Conservation (phyloP, 805 yeast genomes). For the Yarrowia sp. region DNA sequence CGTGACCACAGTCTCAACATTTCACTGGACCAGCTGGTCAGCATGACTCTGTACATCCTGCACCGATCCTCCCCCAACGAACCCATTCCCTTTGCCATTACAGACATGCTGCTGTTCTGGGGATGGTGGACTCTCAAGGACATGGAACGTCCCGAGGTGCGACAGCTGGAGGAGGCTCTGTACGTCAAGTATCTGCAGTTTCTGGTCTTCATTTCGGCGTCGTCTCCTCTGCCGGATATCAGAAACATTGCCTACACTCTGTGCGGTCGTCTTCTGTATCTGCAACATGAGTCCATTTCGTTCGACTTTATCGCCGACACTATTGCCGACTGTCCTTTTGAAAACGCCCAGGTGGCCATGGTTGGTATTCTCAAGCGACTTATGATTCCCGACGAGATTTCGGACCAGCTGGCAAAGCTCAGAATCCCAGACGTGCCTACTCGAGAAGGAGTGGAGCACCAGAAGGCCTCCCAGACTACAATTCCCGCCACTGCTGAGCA, state of each 20-base stretch:
- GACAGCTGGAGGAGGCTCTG: slow-evolving; percentile 37
- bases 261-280: slow-evolving; percentile 58
- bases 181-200: slow-evolving; percentile 44
- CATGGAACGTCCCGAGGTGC: slow-evolving; percentile 32
- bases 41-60: background rate
- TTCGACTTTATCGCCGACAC: slow-evolving; percentile 64
- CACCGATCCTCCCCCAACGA: slow-evolving; percentile 29
- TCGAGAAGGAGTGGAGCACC: background rate
- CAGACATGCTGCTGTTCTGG: slow-evolving; percentile 40
- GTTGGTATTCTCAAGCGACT: slow-evolving; percentile 58
- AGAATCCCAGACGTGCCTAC: slow-evolving; percentile 4
- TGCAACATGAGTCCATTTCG: slow-evolving; percentile 53
- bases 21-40: background rate
- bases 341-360: slow-evolving; percentile 54
- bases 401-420: slow-evolving; percentile 2
- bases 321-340: slow-evolving; percentile 62
- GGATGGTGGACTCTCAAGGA: slow-evolving; percentile 35
- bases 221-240: slow-evolving; percentile 40
- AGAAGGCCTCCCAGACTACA: background rate
- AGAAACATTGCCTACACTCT: slow-evolving; percentile 54
- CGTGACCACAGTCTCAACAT: slow-evolving; percentile 25
- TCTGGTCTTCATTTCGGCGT: slow-evolving; percentile 41
- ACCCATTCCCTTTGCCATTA: slow-evolving; percentile 35
- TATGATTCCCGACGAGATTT: slow-evolving; percentile 18
- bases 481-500: background rate